Percentiles rank a stretch among this genome's conserved stretches.
phyloP scores from a whole-genome alignment of 73 alveolate genomes.

The Paramecium biaurelia region DNA sequence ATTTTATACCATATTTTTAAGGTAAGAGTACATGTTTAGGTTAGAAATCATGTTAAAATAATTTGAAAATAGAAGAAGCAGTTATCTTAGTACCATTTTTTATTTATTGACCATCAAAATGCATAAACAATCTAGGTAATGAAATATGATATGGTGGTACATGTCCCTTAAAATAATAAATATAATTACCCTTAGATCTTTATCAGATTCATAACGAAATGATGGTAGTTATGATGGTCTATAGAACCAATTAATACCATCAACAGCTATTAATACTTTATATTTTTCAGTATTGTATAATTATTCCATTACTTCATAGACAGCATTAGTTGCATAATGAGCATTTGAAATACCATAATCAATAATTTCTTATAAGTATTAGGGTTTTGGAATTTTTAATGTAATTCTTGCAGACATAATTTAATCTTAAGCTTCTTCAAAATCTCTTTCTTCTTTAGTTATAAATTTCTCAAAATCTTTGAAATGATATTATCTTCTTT shows the following conservation, averaged over 20 bases:
- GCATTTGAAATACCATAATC: slow-evolving; percentile 75
- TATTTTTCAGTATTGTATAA: slow-evolving; percentile 68
- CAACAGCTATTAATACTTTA: slow-evolving; percentile 71
- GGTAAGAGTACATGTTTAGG: slow-evolving; percentile 77
- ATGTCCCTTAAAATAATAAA: slow-evolving; percentile 12
- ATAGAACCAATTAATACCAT: slow-evolving; percentile 76
- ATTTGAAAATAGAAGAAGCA: slow-evolving; percentile 68
- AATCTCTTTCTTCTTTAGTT: slow-evolving; percentile 69
- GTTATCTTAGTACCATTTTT: slow-evolving; percentile 78
- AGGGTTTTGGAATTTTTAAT: slow-evolving; percentile 70
- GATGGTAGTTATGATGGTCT: slow-evolving; percentile 68
- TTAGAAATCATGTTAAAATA: slow-evolving; percentile 64
- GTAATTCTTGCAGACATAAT: slow-evolving; percentile 63
- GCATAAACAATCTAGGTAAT: slow-evolving; percentile 75
- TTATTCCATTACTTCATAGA: slow-evolving; percentile 79
- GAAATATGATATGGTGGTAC: slow-evolving; percentile 85
- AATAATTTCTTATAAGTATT: slow-evolving; percentile 71
- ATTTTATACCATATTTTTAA: slow-evolving; percentile 66
- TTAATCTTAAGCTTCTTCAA: slow-evolving; percentile 63
- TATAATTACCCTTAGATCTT: background rate
- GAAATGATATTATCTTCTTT: slow-evolving; percentile 67
- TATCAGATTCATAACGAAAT: slow-evolving; percentile 78
- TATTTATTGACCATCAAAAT: slow-evolving; percentile 81
- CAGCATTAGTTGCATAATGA: slow-evolving; percentile 73
- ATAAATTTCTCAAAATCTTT: slow-evolving; percentile 76